A percentile compares a stretch with the other conserved stretches of the same genome.
Evolutionary conservation across 2,329 filamentous ascomycete genomes (phyloP).

Genomic region (Aspergillus fijiensis): DNA sequence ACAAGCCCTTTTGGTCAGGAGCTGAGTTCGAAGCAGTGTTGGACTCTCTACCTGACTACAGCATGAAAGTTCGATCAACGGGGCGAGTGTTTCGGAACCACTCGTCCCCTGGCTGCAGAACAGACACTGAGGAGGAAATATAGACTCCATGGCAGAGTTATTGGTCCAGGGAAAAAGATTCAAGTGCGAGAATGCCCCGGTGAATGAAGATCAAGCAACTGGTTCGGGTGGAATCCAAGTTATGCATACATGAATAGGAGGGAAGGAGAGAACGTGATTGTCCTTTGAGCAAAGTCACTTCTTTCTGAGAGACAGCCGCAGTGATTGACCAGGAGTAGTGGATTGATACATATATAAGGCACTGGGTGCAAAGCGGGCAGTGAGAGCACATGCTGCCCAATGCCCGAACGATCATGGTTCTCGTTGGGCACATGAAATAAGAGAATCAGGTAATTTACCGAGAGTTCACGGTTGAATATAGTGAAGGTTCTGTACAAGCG

Average conservation of each 20-base stretch:
- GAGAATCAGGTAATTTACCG: not conserved
- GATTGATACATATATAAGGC: not conserved
- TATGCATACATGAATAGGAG: too few relatives aligned
- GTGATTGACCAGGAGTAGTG: not conserved
- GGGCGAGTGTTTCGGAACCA: conserved; percentile 35
- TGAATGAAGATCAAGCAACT: too few relatives aligned
- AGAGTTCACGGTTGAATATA: not conserved
- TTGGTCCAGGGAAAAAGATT: not conserved
- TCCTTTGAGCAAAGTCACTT: too few relatives aligned
- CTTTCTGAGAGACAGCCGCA: not conserved
- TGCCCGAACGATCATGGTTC: not conserved
- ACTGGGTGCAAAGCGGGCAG: not conserved
- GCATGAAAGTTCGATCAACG: conserved; percentile 39
- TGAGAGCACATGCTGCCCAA: not conserved
- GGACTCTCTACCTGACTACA: conserved; percentile 42
- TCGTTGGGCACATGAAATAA: not conserved
- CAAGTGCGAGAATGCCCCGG: not conserved
- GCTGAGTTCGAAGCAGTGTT: conserved; percentile 21
- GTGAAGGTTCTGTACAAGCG: too few relatives aligned
- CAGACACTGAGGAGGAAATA: conserved; percentile 39
- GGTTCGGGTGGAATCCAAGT: too few relatives aligned
- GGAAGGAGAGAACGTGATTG: too few relatives aligned
- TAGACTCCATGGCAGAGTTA: conserved; percentile 34
- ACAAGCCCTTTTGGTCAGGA: conserved; percentile 21
- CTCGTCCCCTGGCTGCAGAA: conserved; percentile 41